Conservation (phyloP, 2,329 filamentous ascomycete species). For the Pseudocercospora musae region DNA sequence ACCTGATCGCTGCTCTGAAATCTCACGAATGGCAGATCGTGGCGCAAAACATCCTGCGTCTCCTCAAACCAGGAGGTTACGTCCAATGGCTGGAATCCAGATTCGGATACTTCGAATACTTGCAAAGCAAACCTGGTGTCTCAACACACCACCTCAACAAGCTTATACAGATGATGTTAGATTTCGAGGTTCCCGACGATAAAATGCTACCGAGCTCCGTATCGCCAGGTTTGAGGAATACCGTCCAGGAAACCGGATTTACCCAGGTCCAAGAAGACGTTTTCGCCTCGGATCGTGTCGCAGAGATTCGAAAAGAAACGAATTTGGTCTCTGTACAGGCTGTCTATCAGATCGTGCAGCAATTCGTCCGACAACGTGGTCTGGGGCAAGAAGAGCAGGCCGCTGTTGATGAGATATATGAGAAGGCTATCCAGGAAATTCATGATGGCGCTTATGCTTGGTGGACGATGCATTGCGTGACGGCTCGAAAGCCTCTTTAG, state of each 20-base stretch:
- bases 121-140: conserved; percentile 4
- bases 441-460: conserved; percentile 14
- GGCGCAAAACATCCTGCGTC: conserved; percentile 10
- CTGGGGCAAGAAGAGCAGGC: neutral
- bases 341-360: neutral
- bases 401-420: conserved; percentile 7
- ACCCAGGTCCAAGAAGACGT: conserved; percentile 15
- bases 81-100: conserved; percentile 26
- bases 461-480: conserved; percentile 17
- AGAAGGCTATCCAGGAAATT: conserved; percentile 4
- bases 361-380: neutral
- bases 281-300: conserved; percentile 19
- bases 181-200: neutral
- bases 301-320: conserved; percentile 7
- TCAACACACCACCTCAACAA: neutral
- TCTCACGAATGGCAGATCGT: conserved; percentile 17
- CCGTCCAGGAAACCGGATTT: conserved; percentile 10
- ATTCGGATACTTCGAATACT: conserved; percentile 4
- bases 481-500: conserved; percentile 5
- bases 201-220: neutral
- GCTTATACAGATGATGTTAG: neutral
- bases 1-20: conserved; percentile 20
- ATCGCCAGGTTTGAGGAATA: neutral
- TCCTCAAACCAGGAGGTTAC: conserved; percentile 25
- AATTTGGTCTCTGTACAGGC: conserved; percentile 3